Percentiles rank a stretch among this genome's conserved stretches.
phyloP scores from a whole-genome alignment of 73 alveolate genomes.

The Halteria grandinella region DNA sequence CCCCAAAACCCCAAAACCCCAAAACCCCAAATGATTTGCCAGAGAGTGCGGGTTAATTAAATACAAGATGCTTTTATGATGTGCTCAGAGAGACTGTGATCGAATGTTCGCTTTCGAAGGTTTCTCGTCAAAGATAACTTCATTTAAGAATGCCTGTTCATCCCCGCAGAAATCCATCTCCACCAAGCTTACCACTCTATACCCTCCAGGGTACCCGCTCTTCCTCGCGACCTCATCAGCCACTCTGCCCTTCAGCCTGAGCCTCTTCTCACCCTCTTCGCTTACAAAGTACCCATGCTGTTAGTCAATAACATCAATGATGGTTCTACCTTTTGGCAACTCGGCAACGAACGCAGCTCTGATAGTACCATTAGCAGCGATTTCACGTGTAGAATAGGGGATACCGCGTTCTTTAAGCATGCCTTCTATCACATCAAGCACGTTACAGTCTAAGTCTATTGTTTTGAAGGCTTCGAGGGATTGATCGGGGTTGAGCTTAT shows the following conservation, averaged over 20 bases:
- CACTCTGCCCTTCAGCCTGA: not conserved
- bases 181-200: slow-evolving; percentile 16
- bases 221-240: slow-evolving; percentile 5
- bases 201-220: slow-evolving; percentile 13
- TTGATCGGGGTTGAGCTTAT: not conserved
- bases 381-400: not conserved
- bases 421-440: slow-evolving; percentile 9
- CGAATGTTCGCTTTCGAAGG: no score
- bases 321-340: not conserved
- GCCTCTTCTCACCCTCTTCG: not conserved
- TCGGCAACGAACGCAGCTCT: slow-evolving; percentile 17
- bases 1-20: no score
- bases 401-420: not conserved
- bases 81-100: no score
- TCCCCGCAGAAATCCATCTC: slow-evolving; percentile 32
- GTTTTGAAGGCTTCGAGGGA: not conserved
- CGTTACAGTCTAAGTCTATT: not conserved
- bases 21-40: no score
- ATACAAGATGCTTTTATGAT: no score
- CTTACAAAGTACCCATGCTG: not conserved
- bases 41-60: no score
- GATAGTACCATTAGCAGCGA: not conserved
- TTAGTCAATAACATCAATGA: slow-evolving; percentile 24
- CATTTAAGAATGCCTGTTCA: slow-evolving; percentile 1
- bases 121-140: not conserved